A percentile compares a stretch with the other conserved stretches of the same genome.
These are phyloP conservation scores for Amoebophrya sp. DNA, from an alignment of 169 alveolate species.

Conservation along the genomic window DNA sequence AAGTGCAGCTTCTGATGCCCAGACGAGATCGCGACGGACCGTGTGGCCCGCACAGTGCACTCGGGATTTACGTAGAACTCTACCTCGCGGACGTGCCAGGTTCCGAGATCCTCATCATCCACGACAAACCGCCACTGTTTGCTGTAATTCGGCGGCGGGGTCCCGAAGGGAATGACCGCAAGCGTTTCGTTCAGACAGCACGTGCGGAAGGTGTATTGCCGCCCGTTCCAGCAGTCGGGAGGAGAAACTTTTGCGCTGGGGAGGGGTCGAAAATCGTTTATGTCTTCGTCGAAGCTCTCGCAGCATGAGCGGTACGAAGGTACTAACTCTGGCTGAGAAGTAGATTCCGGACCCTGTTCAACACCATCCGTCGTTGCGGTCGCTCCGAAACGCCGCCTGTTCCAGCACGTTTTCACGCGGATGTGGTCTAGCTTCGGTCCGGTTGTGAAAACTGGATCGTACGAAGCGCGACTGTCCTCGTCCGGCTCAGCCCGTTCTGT, in stretches of 20 bases:
- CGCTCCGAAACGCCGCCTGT: neutral
- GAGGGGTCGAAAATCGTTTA: too few species aligned
- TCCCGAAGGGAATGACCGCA: neutral
- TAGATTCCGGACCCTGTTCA: too few species aligned
- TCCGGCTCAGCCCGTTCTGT: too few species aligned
- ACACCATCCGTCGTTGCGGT: too few species aligned
- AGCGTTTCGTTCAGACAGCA: neutral
- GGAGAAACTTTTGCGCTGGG: too few species aligned
- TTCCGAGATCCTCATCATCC: neutral
- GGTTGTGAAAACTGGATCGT: neutral
- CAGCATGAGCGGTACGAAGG: too few species aligned
- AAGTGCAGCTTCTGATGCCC: neutral
- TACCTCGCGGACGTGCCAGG: neutral
- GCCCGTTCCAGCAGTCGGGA: neutral
- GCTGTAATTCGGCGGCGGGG: neutral
- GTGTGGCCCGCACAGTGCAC: neutral
- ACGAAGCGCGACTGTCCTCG: neutral
- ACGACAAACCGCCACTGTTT: neutral
- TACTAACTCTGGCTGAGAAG: too few species aligned
- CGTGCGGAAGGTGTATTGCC: neutral
- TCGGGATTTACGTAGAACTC: neutral
- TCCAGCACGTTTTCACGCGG: conserved; percentile 6
- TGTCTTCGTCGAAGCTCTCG: too few species aligned
- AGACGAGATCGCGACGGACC: neutral
- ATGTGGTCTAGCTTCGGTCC: neutral